Base-by-base conservation (phyloP, 1,284 basidiomycete genomes). In the Pseudozyma tsukubaensis region DNA sequence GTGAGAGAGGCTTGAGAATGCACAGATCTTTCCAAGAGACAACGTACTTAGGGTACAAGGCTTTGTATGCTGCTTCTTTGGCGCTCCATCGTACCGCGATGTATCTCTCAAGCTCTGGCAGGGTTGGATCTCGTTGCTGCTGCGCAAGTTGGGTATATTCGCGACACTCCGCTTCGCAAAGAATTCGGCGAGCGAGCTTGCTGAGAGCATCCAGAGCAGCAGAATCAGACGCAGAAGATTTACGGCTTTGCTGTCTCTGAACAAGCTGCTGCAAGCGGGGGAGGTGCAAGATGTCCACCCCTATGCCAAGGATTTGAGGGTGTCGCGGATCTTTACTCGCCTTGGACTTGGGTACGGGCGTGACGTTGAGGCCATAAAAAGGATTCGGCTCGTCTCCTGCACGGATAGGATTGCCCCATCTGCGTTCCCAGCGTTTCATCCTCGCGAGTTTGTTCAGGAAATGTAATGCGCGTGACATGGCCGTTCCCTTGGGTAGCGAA, bases 51-150 rank as follows among this genome's bases (percentile, higher is more conserved):
- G 92, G 90, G 77, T 90, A 93, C 59, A 94, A 80, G 0, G 94
- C 92, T 84, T 97, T 96, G 87, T 94, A 95, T 0, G 91, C 90
- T 0, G 94, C 92, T 86, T 96, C 94, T 81, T 97, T 97, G 48
- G 90, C 88, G 11, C 75, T 53, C 82, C 82, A 83, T 21, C 82
- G 76, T 24, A 57, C 59, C 3, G 63, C 57, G 10, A 64, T 21
- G 47, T 58, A 71, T 16, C 42, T 51, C 12, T 67, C 59, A 32
- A 78, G 69, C n/a, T 11, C 29, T 11, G 36, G 7, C 5, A 35
- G 19, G 4, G 66, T 32, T 36, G 45, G 45, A 24, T 56, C 19
- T 51, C 34, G 32, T 49, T 40, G 29, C n/a, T 24, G 21, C 43
- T 52, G 14, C 36, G 70, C 43, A n/a, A 61, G 37, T 35, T 48